phyloP scores from a whole-genome alignment of 805 yeast genomes.

The Candida argentea region DNA sequence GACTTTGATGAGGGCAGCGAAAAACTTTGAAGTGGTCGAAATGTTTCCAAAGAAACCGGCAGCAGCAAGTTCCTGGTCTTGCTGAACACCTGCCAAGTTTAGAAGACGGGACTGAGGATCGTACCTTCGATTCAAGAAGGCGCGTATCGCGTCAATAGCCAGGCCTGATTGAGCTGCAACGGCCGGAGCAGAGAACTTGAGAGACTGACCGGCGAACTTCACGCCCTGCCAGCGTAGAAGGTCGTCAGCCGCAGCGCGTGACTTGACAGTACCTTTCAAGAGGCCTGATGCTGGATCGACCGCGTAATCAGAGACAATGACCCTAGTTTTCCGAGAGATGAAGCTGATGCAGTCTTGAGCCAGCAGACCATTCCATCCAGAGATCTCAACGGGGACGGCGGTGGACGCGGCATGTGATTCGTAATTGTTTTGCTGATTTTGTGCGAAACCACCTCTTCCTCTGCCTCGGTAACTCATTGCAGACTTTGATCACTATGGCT shows the following conservation, averaged over 20 bases:
- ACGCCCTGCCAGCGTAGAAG: slow-evolving; percentile 63
- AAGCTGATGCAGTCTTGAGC: slow-evolving; percentile 60
- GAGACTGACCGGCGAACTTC: slow-evolving; percentile 64
- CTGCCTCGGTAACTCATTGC: slow-evolving; percentile 31
- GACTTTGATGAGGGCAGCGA: slow-evolving; percentile 79
- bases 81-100: slow-evolving; percentile 54
- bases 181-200: slow-evolving; percentile 39
- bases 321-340: slow-evolving; percentile 54
- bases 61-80: slow-evolving; percentile 49
- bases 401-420: slow-evolving; percentile 21
- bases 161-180: slow-evolving; percentile 9
- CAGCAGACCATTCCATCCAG: slow-evolving; percentile 77
- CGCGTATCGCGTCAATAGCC: slow-evolving; percentile 54
- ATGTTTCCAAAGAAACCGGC: slow-evolving; percentile 58
- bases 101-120: slow-evolving; percentile 54
- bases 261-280: slow-evolving; percentile 49
- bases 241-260: slow-evolving; percentile 45
- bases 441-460: slow-evolving; percentile 12
- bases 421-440: slow-evolving; percentile 8
- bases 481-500: slow-evolving; percentile 1
- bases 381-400: slow-evolving; percentile 46
- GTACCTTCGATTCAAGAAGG: slow-evolving; percentile 58
- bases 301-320: slow-evolving; percentile 41
- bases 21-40: slow-evolving; percentile 66
- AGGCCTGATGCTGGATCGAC: slow-evolving; percentile 41